These are phyloP conservation scores for Malus asiatica DNA, from an alignment of 306 rosid genomes.

Conservation along the genomic window DNA sequence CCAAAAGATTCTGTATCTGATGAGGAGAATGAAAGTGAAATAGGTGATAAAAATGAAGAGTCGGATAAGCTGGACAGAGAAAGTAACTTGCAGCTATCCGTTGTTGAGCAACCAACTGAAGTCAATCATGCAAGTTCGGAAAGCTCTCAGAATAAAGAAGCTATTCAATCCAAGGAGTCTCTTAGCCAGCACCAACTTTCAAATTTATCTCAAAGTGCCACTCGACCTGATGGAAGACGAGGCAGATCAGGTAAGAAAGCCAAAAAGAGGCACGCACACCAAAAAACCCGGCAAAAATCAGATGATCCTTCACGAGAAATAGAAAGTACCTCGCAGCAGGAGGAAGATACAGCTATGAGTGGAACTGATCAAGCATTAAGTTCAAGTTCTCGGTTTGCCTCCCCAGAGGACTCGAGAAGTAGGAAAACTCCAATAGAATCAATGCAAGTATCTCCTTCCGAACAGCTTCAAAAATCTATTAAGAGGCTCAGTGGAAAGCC, in stretches of 20 bases:
- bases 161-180: slow-evolving; percentile 44
- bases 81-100: slow-evolving; percentile 42
- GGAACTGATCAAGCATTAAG: slow-evolving; percentile 90
- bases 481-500: slow-evolving; percentile 62
- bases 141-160: slow-evolving; percentile 59
- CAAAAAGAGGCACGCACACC: slow-evolving; percentile 79
- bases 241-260: slow-evolving; percentile 91
- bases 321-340: slow-evolving; percentile 65
- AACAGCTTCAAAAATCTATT: slow-evolving; percentile 44
- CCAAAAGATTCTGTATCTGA: slow-evolving; percentile 75
- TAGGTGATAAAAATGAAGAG: slow-evolving; percentile 59
- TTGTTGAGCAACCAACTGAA: slow-evolving; percentile 53
- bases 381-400: slow-evolving; percentile 63
- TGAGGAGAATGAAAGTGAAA: slow-evolving; percentile 56
- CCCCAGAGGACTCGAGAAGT: slow-evolving; percentile 74
- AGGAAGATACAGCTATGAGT: slow-evolving; percentile 87
- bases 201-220: slow-evolving; percentile 50
- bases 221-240: slow-evolving; percentile 75
- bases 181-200: slow-evolving; percentile 60
- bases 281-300: slow-evolving; percentile 62
- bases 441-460: slow-evolving; percentile 54
- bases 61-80: slow-evolving; percentile 50
- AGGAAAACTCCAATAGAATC: slow-evolving; percentile 74
- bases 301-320: slow-evolving; percentile 58
- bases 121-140: slow-evolving; percentile 46